These are phyloP conservation scores for Mangifera indica DNA, from an alignment of 345 rosid genomes.

Conservation along the genomic window DNA sequence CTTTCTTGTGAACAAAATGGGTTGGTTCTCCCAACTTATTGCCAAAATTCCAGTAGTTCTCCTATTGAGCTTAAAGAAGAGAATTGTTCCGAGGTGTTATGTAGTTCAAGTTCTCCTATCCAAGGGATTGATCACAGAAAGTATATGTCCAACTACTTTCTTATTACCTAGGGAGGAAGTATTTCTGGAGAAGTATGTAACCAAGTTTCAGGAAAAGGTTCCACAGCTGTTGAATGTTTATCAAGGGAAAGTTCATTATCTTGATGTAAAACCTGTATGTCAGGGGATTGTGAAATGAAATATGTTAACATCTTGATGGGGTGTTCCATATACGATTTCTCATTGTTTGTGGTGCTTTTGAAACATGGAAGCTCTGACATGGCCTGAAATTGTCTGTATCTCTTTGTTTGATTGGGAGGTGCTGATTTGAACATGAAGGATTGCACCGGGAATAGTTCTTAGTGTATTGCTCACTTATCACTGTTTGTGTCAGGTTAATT, in stretches of 20 bases:
- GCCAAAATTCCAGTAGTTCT: conserved; percentile 6
- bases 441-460: neutral
- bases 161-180: neutral
- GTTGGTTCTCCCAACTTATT: conserved; percentile 18
- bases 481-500: too few species aligned
- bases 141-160: neutral
- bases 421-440: neutral
- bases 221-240: neutral
- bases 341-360: too few species aligned
- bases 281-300: too few species aligned
- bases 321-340: too few species aligned
- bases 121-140: conserved; percentile 17
- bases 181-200: neutral
- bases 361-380: too few species aligned
- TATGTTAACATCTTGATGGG: too few species aligned
- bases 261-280: neutral
- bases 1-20: conserved; percentile 31
- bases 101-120: conserved; percentile 22
- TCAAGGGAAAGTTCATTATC: neutral
- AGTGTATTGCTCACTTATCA: too few species aligned
- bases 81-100: conserved; percentile 31
- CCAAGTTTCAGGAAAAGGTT: neutral
- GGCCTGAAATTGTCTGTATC: too few species aligned
- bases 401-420: neutral
- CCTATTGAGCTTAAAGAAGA: conserved; percentile 27